Evolutionary conservation across 192 early-diverging fungal species (phyloP).

Genomic region (Gigaspora rosea): DNA sequence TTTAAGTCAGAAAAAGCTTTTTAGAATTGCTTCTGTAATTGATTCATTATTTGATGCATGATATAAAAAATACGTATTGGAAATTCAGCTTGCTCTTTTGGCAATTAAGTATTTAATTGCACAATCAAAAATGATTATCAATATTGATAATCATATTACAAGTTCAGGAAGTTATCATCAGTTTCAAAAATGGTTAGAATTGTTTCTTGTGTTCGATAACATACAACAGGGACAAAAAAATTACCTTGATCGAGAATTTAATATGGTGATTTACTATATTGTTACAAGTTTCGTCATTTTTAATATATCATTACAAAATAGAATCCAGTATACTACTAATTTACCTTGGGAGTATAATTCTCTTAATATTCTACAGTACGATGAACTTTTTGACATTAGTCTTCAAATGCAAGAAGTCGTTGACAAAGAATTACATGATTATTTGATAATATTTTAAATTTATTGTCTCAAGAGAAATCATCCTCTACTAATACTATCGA

Average conservation of each 20-base stretch:
- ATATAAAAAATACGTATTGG: slow-evolving; percentile 20
- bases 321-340: not conserved
- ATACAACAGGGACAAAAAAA: no score
- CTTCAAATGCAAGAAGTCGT: not conserved
- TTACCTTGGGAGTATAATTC: not conserved
- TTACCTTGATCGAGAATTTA: no score
- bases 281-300: not conserved
- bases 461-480: no score
- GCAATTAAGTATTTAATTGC: no score
- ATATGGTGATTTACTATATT: no score
- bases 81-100: not conserved
- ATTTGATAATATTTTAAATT: not conserved
- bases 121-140: no score
- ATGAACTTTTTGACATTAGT: no score
- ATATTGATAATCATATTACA: no score
- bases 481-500: no score
- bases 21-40: not conserved
- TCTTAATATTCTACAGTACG: no score
- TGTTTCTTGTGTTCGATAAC: no score
- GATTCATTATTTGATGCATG: slow-evolving; percentile 7
- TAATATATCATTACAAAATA: not conserved
- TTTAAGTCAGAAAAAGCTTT: not conserved
- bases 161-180: not conserved
- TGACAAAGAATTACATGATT: not conserved
- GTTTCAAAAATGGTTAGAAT: not conserved